Evolutionary conservation across 2,329 filamentous ascomycete genomes (phyloP).

Genomic region (Curvularia spicifera): DNA sequence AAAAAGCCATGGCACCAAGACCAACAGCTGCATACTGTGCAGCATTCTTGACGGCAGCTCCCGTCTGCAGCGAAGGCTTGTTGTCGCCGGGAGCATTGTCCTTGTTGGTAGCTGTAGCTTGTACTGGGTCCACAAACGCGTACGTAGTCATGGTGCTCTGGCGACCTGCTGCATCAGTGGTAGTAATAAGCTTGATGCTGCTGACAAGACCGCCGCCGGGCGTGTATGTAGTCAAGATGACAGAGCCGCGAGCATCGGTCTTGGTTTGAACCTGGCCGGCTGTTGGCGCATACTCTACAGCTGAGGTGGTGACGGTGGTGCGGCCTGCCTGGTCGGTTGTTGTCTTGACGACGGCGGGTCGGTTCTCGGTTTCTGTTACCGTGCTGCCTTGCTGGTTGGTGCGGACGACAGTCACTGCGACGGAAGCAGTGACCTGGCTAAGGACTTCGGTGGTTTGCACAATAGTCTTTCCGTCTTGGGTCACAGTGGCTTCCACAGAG

Average conservation of each 20-base stretch:
- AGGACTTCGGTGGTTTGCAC: conserved; percentile 52
- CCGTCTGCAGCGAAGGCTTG: conserved; percentile 50
- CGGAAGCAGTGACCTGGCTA: conserved; percentile 49
- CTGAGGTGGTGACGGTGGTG: conserved; percentile 44
- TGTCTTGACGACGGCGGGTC: conserved; percentile 47
- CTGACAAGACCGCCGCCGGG: conserved; percentile 52
- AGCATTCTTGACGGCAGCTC: conserved; percentile 36
- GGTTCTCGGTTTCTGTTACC: conserved; percentile 48
- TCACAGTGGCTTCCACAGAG: conserved; percentile 49
- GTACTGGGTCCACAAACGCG: conserved; percentile 49
- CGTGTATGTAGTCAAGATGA: conserved; percentile 56
- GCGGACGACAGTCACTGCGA: conserved; percentile 47
- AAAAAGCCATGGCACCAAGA: conserved; percentile 42
- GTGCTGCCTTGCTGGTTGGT: conserved; percentile 50
- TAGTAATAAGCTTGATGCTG: conserved; percentile 48
- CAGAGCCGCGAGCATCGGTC: conserved; percentile 50
- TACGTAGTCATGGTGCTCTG: conserved; percentile 54
- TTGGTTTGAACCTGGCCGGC: conserved; percentile 53
- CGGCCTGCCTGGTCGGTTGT: conserved; percentile 51
- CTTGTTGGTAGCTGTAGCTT: conserved; percentile 20
- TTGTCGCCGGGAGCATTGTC: conserved; percentile 21
- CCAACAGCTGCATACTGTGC: conserved; percentile 39
- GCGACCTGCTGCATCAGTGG: conserved; percentile 40
- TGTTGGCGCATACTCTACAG: conserved; percentile 42
- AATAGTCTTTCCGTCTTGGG: conserved; percentile 45